phyloP scores from a whole-genome alignment of 495 filamentous ascomycete genomes.

The Lasiosphaeria hispida region DNA sequence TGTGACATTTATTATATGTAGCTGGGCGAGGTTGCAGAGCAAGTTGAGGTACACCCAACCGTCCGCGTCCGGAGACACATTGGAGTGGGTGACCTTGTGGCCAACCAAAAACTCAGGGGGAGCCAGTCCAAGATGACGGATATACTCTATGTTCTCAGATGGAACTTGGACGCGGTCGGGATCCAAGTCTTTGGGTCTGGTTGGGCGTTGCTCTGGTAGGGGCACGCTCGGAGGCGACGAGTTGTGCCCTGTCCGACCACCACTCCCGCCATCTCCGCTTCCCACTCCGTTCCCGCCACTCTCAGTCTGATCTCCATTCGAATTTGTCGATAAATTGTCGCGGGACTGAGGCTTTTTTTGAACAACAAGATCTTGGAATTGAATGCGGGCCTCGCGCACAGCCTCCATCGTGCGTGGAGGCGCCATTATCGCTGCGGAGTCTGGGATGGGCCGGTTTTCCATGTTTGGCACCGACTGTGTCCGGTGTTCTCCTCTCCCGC shows the following conservation, averaged over 20 bases:
- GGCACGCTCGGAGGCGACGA: conserved; percentile 42
- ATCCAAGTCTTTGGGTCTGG: conserved; percentile 69
- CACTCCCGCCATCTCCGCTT: conserved; percentile 30
- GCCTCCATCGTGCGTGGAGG: conserved; percentile 23
- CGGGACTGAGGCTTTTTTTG: conserved; percentile 35
- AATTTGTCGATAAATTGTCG: conserved; percentile 39
- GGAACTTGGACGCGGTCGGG: conserved; percentile 64
- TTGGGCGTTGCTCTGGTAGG: conserved; percentile 63
- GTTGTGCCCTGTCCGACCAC: conserved; percentile 29
- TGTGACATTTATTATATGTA: conserved; percentile 76
- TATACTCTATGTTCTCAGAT: conserved; percentile 71
- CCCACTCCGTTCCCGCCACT: conserved; percentile 32
- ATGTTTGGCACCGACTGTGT: conserved; percentile 22
- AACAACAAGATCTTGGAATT: conserved; percentile 23
- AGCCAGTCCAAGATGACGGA: conserved; percentile 65
- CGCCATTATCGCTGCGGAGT: conserved; percentile 6
- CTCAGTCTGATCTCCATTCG: conserved; percentile 40
- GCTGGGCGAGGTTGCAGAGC: conserved; percentile 74
- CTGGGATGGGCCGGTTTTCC: conserved; percentile 11
- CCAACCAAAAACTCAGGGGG: conserved; percentile 40
- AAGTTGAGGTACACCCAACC: conserved; percentile 84
- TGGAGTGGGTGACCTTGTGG: conserved; percentile 21
- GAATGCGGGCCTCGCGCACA: conserved; percentile 40
- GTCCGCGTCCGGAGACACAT: conserved; percentile 51
- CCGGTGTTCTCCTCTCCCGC: conserved; percentile 25